phyloP scores from a whole-genome alignment of 2,329 filamentous ascomycete genomes.

The Alternaria sp. region DNA sequence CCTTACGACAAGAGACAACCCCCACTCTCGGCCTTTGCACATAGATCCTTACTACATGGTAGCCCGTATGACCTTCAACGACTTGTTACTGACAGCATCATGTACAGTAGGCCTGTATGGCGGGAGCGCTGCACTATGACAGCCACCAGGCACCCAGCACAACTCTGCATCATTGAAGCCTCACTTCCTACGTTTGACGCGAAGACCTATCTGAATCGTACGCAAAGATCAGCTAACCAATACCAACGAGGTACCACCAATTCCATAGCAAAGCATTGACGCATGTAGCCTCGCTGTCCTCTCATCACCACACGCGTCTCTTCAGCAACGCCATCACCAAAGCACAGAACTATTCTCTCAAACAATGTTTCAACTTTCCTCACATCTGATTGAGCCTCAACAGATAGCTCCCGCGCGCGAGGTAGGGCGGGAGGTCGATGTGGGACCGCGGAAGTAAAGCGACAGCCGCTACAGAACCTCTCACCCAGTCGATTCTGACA shows the following conservation, averaged over 20 bases:
- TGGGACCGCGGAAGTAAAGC: conserved; percentile 45
- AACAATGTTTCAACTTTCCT: conserved; percentile 23
- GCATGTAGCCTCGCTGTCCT: conserved; percentile 25
- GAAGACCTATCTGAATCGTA: neutral
- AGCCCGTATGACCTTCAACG: neutral
- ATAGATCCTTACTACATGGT: neutral
- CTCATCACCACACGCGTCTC: conserved; percentile 30
- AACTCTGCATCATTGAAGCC: neutral
- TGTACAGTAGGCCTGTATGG: neutral
- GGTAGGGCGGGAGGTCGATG: conserved; percentile 40
- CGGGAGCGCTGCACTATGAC: neutral
- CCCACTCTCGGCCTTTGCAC: neutral
- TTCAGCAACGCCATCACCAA: conserved; percentile 36
- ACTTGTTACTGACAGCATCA: neutral
- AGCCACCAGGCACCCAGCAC: neutral
- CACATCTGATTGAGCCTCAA: conserved; percentile 49
- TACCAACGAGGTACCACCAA: conserved; percentile 1
- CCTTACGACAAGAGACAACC: neutral
- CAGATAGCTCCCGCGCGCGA: conserved; percentile 51
- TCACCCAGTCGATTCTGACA: conserved; percentile 39
- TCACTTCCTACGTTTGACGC: conserved; percentile 1
- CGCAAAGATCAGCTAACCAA: conserved; percentile 7
- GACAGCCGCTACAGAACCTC: conserved; percentile 38
- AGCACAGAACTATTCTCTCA: conserved; percentile 18
- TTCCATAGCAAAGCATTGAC: conserved; percentile 30